Evolutionary conservation across 495 filamentous ascomycete genomes (phyloP).

Genomic region (Aspergillus steynii): DNA sequence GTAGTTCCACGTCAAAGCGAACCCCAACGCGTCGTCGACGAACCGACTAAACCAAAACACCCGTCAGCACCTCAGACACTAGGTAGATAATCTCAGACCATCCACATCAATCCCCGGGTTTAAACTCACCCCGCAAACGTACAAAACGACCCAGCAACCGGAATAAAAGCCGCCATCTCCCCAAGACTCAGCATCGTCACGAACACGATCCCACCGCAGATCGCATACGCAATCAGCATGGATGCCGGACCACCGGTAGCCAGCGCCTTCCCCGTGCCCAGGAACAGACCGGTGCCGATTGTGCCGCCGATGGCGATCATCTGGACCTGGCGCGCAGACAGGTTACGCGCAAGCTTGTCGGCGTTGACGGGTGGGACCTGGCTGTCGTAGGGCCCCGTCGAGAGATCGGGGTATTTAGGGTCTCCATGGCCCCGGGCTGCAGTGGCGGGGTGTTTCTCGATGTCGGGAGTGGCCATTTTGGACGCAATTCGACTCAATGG

Average conservation of each 20-base stretch:
- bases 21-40: conserved; percentile 57
- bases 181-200: conserved; percentile 51
- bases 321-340: conserved; percentile 55
- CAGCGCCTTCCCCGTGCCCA: conserved; percentile 61
- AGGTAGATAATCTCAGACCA: no score
- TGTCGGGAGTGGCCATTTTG: conserved; percentile 19
- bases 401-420: conserved; percentile 14
- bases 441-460: conserved; percentile 25
- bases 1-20: conserved; percentile 57
- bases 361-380: conserved; percentile 24
- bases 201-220: conserved; percentile 50
- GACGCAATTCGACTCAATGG: neutral
- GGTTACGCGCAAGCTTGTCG: conserved; percentile 36
- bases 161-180: conserved; percentile 53
- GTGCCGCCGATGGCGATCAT: conserved; percentile 66
- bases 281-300: conserved; percentile 66
- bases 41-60: conserved; percentile 42
- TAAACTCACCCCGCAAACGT: conserved; percentile 50
- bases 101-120: neutral
- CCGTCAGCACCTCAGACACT: conserved; percentile 2
- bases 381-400: conserved; percentile 4
- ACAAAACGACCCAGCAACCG: conserved; percentile 52
- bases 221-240: conserved; percentile 58
- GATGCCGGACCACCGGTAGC: conserved; percentile 61
- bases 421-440: conserved; percentile 7